A percentile compares a stretch with the other conserved stretches of the same genome.
These are phyloP conservation scores for Tuber magnatum DNA, from an alignment of 495 filamentous ascomycete genomes.

Conservation along the genomic window DNA sequence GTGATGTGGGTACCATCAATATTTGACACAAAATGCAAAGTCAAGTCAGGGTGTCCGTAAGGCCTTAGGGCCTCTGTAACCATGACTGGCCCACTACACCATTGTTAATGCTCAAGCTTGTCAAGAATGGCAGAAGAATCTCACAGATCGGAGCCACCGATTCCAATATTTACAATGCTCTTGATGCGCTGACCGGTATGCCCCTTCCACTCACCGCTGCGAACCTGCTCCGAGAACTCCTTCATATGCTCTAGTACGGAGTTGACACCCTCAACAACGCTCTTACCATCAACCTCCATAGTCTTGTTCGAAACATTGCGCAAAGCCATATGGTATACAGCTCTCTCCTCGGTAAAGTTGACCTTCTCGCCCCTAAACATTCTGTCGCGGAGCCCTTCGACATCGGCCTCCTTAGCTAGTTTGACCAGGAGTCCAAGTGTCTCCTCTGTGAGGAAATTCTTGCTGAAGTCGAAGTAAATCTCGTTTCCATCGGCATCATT, in stretches of 20 bases:
- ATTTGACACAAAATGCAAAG: constrained; percentile 96
- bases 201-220: constrained; percentile 95
- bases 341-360: constrained; percentile 96
- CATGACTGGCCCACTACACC: constrained; percentile 84
- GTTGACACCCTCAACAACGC: constrained; percentile 92
- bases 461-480: constrained; percentile 96
- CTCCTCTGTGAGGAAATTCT: constrained; percentile 94
- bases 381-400: constrained; percentile 88
- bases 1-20: constrained; percentile 97
- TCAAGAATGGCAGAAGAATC: constrained; percentile 35
- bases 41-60: constrained; percentile 76
- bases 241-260: constrained; percentile 92
- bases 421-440: constrained; percentile 78
- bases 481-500: constrained; percentile 67
- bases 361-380: constrained; percentile 98
- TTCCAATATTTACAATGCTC: constrained; percentile 94
- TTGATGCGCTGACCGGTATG: constrained; percentile 96
- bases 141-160: constrained; percentile 96
- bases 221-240: constrained; percentile 87
- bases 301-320: constrained; percentile 76
- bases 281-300: constrained; percentile 89
- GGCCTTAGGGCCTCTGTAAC: constrained; percentile 93
- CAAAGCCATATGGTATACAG: constrained; percentile 90
- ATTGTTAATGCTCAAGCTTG: constrained; percentile 41
- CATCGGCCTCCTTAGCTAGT: constrained; percentile 78